Base-by-base conservation (phyloP, 805 yeast genomes). In the Wickerhamomyces pijperi region DNA sequence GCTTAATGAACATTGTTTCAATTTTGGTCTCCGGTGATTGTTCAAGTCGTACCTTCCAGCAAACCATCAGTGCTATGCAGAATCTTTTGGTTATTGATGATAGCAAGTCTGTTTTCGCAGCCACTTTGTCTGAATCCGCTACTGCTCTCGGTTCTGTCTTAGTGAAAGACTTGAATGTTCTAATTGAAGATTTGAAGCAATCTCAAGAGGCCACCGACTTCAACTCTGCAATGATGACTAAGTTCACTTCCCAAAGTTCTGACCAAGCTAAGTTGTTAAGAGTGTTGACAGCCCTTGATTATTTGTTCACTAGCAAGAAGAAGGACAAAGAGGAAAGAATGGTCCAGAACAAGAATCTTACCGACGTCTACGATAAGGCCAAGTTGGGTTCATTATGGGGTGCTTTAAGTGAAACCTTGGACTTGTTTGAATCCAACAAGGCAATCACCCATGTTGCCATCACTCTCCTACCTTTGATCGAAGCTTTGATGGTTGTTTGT, bases 401-500 rank as follows among this genome's bases (percentile, higher is more conserved):
- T 32, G 82, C 87, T 0, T 66, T 85, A 36, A 81, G 92, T 61
- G 82, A 75, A 37, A 78, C 85, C 47, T 63, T 86, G 49, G 60
- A 75, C 33, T 66, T 70, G 5, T 63, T 83, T 42, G 90, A 80
- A 51, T 76, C 71, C 18, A 70, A 72, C 32, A 67, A 71, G 14
- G 65, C 66, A 14, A 60, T 79, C 46, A 63, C 73, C 18, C 76
- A 76, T 35, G 74, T 85, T 35, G 87, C 95, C 0, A 81, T 94
- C 1, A 80, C 84, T 1, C 60, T 88, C 19, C 64, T 90, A 19
- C 97, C 97, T 0, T 59, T 87, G 44, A 85, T 90, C 44, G 98
- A 90, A 56, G 78, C 95, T 0, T 65, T 92, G 41, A 86, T 92
- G 94, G 95, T 90, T 37, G 92, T 92, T n/a, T 87, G 95, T 60